Evolutionary conservation across 2,329 filamentous ascomycete species (phyloP).

Genomic region (Hymenotorrendiella dingleyae): DNA sequence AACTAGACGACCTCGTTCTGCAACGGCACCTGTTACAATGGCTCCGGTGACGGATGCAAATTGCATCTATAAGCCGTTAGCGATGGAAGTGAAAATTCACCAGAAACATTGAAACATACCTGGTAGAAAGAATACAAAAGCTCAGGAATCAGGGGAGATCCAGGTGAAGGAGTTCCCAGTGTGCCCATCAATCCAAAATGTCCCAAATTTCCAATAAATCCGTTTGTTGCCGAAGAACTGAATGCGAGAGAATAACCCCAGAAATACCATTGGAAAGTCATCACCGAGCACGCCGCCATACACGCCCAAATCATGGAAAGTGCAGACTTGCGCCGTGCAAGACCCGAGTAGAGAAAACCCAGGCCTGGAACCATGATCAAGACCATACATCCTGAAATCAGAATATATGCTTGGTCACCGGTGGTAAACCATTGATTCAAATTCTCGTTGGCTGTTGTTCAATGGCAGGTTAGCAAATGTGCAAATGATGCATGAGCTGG

Average conservation of each 20-base stretch:
- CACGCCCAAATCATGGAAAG: conserved; percentile 95
- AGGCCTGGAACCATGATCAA: conserved; percentile 95
- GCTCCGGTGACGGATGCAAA: conserved; percentile 91
- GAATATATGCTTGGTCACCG: conserved; percentile 91
- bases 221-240: conserved; percentile 72
- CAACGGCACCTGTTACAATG: conserved; percentile 86
- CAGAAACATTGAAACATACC: conserved; percentile 39
- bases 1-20: conserved; percentile 86
- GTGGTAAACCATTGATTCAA: conserved; percentile 92
- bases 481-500: no score
- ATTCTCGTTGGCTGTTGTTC: conserved; percentile 64
- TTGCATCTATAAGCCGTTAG: conserved; percentile 64
- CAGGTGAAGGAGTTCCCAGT: conserved; percentile 76
- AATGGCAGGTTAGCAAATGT: conserved; percentile 9
- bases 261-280: conserved; percentile 99
- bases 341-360: conserved; percentile 93
- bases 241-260: conserved; percentile 98
- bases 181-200: conserved; percentile 87
- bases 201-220: conserved; percentile 84
- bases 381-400: conserved; percentile 86
- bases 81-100: not conserved
- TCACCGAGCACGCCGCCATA: conserved; percentile 86
- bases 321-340: conserved; percentile 95
- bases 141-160: conserved; percentile 81
- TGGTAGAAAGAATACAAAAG: conserved; percentile 93